Evolutionary conservation across 176 grass and related monocot genomes (phyloP).

Genomic region (Raddia guianensis): DNA sequence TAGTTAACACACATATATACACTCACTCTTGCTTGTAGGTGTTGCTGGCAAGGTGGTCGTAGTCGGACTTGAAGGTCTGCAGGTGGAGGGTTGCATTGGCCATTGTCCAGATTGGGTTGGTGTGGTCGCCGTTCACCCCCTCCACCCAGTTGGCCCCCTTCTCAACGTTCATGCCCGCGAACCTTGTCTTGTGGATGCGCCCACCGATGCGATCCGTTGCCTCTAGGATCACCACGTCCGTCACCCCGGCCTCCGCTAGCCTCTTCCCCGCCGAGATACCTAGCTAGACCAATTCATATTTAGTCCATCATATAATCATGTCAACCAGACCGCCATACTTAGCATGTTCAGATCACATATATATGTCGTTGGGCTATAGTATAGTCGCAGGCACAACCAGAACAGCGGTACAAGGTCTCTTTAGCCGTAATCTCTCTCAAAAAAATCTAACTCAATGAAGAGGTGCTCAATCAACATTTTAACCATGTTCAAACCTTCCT

Average conservation of each 20-base stretch:
- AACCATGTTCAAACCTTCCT: too few relatives aligned
- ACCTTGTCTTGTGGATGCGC: slow-evolving; percentile 58
- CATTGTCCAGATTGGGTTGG: slow-evolving; percentile 64
- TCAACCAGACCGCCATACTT: too few relatives aligned
- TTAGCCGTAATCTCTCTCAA: too few relatives aligned
- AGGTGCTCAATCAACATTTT: too few relatives aligned
- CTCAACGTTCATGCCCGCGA: slow-evolving; percentile 63
- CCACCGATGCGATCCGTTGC: slow-evolving; percentile 62
- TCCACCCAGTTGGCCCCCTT: slow-evolving; percentile 76
- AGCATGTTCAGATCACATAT: too few relatives aligned
- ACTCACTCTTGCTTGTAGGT: slow-evolving; percentile 44
- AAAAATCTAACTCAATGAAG: too few relatives aligned
- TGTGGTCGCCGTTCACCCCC: slow-evolving; percentile 44
- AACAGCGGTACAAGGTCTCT: too few relatives aligned
- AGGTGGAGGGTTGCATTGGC: slow-evolving; percentile 49
- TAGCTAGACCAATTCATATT: not conserved
- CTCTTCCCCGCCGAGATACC: slow-evolving; percentile 74
- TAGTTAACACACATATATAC: too few relatives aligned
- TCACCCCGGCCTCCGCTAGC: slow-evolving; percentile 57
- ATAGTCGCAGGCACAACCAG: too few relatives aligned
- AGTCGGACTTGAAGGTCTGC: slow-evolving; percentile 56
- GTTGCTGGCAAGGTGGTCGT: slow-evolving; percentile 48
- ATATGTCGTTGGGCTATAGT: too few relatives aligned
- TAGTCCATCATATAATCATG: too few relatives aligned
- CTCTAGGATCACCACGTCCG: slow-evolving; percentile 62